Evolutionary conservation across 768 basidiomycete species (phyloP).

Genomic region (Mycena leptocephala): DNA sequence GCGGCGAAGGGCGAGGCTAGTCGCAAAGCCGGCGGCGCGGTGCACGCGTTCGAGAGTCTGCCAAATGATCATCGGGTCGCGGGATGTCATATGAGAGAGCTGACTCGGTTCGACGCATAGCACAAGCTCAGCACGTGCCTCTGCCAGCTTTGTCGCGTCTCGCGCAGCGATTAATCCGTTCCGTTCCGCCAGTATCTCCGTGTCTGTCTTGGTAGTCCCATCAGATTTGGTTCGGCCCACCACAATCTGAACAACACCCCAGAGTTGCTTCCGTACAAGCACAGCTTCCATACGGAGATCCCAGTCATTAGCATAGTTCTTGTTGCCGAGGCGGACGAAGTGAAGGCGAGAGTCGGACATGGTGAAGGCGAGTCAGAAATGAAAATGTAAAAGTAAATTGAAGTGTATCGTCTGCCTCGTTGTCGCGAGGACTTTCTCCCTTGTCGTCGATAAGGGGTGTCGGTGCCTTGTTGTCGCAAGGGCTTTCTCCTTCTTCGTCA

Average conservation of each 20-base stretch:
- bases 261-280: not conserved
- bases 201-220: not conserved
- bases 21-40: constrained; percentile 21
- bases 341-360: not conserved
- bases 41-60: not conserved
- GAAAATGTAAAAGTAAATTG: not conserved
- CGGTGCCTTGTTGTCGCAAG: constrained; percentile 11
- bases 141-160: constrained; percentile 9
- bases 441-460: constrained; percentile 13
- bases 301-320: constrained; percentile 17
- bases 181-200: not conserved
- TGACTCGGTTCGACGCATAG: constrained; percentile 10
- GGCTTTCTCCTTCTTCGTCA: not conserved
- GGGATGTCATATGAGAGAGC: constrained; percentile 14
- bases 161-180: not conserved
- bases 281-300: constrained; percentile 2
- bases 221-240: constrained; percentile 11
- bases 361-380: not conserved
- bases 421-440: constrained; percentile 9
- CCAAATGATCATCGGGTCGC: constrained; percentile 16
- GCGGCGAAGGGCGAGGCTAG: constrained; percentile 17
- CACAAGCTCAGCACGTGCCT: constrained; percentile 16
- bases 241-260: not conserved
- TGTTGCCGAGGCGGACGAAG: not conserved
- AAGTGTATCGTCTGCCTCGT: not conserved